Conservation (phyloP, 1,284 basidiomycete species). For the Ganoderma boninense region DNA sequence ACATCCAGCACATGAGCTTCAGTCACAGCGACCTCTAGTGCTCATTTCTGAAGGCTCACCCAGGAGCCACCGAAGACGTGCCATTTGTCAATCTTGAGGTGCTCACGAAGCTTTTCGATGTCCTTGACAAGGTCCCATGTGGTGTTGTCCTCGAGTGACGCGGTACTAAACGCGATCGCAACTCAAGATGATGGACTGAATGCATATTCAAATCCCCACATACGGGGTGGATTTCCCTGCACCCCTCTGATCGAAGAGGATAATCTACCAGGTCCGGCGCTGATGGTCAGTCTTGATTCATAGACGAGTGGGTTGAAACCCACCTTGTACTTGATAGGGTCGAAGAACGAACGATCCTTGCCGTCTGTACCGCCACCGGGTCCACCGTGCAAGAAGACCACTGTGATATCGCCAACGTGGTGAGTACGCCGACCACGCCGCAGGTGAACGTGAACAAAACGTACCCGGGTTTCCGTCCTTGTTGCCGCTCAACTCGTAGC, state of each 20-base stretch:
- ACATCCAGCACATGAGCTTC: constrained; percentile 1
- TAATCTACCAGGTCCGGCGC: constrained; percentile 54
- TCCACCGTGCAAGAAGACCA: constrained; percentile 86
- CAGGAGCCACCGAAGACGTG: constrained; percentile 93
- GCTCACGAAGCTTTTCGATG: constrained; percentile 82
- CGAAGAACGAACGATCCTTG: constrained; percentile 81
- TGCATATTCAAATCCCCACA: constrained; percentile 35
- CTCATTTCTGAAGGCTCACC: constrained; percentile 51
- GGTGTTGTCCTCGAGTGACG: constrained; percentile 87
- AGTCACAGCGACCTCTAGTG: neutral
- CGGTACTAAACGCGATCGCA: constrained; percentile 53
- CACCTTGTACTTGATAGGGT: constrained; percentile 85
- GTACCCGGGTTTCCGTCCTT: constrained; percentile 77
- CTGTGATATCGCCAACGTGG: constrained; percentile 45
- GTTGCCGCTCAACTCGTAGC: constrained; percentile 86
- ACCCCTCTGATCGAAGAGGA: constrained; percentile 87
- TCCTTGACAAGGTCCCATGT: constrained; percentile 96
- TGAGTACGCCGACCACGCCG: neutral
- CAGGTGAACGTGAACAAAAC: constrained; percentile 27
- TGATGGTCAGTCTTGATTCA: neutral
- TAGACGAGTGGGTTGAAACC: neutral
- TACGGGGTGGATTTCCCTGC: constrained; percentile 87
- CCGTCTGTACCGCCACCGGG: constrained; percentile 78
- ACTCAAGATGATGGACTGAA: neutral
- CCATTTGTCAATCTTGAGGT: constrained; percentile 81